Evolutionary conservation across 2,329 filamentous ascomycete species (phyloP).

Genomic region (Colletotrichum agaves): DNA sequence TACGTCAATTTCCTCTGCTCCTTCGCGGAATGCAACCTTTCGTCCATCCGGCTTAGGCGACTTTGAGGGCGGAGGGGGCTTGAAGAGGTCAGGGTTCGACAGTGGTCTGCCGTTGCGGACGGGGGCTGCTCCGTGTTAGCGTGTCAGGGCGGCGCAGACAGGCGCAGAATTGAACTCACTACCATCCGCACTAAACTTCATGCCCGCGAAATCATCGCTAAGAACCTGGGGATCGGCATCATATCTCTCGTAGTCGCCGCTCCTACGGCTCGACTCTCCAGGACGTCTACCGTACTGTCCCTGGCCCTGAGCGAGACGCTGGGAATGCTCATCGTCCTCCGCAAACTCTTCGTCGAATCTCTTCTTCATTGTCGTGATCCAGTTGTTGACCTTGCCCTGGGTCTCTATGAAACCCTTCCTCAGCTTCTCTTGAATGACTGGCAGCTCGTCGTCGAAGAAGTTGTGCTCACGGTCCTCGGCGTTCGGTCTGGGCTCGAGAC

Average conservation of each 20-base stretch:
- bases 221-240: constrained; percentile 94
- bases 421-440: constrained; percentile 91
- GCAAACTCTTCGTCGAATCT: constrained; percentile 89
- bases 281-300: constrained; percentile 56
- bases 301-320: constrained; percentile 48
- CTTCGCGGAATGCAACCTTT: constrained; percentile 68
- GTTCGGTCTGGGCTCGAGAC: constrained; percentile 59
- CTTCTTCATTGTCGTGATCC: constrained; percentile 93
- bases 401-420: constrained; percentile 95
- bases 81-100: constrained; percentile 85
- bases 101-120: constrained; percentile 66
- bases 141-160: constrained; percentile 31
- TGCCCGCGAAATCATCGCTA: constrained; percentile 85
- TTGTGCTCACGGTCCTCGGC: constrained; percentile 80
- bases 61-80: constrained; percentile 66
- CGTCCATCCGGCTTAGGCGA: constrained; percentile 63
- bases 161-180: constrained; percentile 57
- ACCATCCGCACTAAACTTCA: constrained; percentile 70
- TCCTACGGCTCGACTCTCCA: constrained; percentile 74
- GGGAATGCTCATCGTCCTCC: constrained; percentile 68
- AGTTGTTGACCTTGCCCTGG: constrained; percentile 90
- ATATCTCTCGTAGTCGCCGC: constrained; percentile 90
- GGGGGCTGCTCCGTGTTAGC: constrained; percentile 57
- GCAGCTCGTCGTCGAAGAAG: constrained; percentile 96
- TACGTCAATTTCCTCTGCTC: constrained; percentile 81